These are phyloP conservation scores for Sporisorium reilianum DNA, from an alignment of 1,284 basidiomycete species.

Conservation along the genomic window DNA sequence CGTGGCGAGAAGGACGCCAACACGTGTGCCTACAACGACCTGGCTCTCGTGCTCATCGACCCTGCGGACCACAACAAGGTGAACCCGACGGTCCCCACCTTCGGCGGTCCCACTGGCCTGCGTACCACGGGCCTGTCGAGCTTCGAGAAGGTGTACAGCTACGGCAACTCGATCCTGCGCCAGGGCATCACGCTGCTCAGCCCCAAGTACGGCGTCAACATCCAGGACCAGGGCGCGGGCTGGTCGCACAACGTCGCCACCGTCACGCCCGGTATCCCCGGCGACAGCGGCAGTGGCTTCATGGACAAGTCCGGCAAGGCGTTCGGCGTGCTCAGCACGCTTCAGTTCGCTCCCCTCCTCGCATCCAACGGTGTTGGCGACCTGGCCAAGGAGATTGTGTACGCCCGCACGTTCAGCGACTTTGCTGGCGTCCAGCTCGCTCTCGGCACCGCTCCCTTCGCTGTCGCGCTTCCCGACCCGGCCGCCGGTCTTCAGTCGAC, in stretches of 20 bases:
- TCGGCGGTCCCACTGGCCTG: slow-evolving; percentile 52
- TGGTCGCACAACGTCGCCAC: slow-evolving; percentile 53
- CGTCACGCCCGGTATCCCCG: slow-evolving; percentile 51
- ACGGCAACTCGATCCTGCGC: slow-evolving; percentile 58
- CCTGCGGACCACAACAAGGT: slow-evolving; percentile 53
- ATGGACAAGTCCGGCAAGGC: slow-evolving; percentile 47
- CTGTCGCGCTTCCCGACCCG: slow-evolving; percentile 40
- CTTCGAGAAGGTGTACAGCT: slow-evolving; percentile 51
- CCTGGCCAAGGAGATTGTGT: slow-evolving; percentile 44
- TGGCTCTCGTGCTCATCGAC: slow-evolving; percentile 53
- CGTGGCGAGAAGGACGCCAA: slow-evolving; percentile 47
- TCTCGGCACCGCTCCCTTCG: slow-evolving; percentile 47
- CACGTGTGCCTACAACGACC: slow-evolving; percentile 54
- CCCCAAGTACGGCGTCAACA: slow-evolving; percentile 54
- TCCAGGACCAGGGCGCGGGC: slow-evolving; percentile 45
- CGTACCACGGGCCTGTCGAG: slow-evolving; percentile 25
- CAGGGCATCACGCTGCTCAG: slow-evolving; percentile 45
- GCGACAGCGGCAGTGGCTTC: slow-evolving; percentile 53
- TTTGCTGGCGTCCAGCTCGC: slow-evolving; percentile 50
- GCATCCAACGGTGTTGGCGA: slow-evolving; percentile 52
- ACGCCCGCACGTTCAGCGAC: slow-evolving; percentile 41
- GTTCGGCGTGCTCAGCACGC: slow-evolving; percentile 51
- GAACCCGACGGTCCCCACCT: slow-evolving; percentile 54
- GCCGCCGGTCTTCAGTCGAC: slow-evolving; percentile 23
- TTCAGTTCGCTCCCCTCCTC: slow-evolving; percentile 49